Percentiles rank a stretch among this genome's conserved stretches.
phyloP scores from a whole-genome alignment of 1,139 yeast genomes.

The Eremothecium cymbalariae region DNA sequence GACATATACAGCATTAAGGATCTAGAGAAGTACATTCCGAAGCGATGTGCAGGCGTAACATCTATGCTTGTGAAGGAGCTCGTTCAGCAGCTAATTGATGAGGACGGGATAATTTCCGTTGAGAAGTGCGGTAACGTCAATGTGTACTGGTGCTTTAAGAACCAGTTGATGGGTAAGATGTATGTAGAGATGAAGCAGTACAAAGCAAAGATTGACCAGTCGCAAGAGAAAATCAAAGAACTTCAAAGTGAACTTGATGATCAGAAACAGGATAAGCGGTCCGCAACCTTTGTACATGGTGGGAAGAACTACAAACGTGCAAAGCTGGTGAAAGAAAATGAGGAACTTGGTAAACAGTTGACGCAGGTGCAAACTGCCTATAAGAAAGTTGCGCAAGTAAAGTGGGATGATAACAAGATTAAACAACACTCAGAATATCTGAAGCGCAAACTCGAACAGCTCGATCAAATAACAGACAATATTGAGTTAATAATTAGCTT shows the following conservation, averaged over 20 bases:
- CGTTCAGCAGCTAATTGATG: constrained; percentile 40
- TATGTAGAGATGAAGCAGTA: constrained; percentile 16
- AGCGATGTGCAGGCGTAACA: constrained; percentile 37
- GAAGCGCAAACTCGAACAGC: constrained; percentile 7
- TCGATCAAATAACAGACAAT: constrained; percentile 22
- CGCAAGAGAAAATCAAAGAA: constrained; percentile 12
- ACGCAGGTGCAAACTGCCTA: constrained; percentile 9
- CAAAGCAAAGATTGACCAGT: constrained; percentile 10
- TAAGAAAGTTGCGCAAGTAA: constrained; percentile 11
- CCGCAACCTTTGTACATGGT: constrained; percentile 7
- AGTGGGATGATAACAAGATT: constrained; percentile 17
- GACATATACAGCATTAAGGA: constrained; percentile 45
- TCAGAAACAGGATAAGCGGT: constrained; percentile 10
- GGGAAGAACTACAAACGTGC: constrained; percentile 8
- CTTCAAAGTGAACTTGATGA: constrained; percentile 14
- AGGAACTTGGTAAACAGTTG: constrained; percentile 11
- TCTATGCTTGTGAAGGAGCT: constrained; percentile 46
- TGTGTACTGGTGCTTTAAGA: constrained; percentile 47
- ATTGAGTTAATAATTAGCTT: constrained; percentile 23
- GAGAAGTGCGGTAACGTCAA: constrained; percentile 50
- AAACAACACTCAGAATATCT: constrained; percentile 9
- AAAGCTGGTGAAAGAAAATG: constrained; percentile 9
- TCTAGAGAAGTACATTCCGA: constrained; percentile 41
- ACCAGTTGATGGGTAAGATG: constrained; percentile 32
- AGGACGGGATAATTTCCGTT: constrained; percentile 39